These are phyloP conservation scores for Lactarius vividus DNA, from an alignment of 768 basidiomycete genomes.

Conservation along the genomic window DNA sequence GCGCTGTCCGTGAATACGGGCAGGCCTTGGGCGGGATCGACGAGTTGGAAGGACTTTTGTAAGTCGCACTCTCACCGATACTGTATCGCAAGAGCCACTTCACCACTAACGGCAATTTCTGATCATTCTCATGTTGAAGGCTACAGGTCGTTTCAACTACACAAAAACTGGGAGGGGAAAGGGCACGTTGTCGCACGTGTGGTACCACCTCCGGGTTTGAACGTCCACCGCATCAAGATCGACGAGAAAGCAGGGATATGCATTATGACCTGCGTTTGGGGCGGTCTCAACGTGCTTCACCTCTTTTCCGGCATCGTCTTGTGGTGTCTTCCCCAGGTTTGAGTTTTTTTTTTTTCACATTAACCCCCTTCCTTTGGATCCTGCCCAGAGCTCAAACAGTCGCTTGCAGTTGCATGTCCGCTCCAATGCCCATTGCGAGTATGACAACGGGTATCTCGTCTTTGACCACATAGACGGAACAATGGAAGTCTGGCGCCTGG, in stretches of 20 bases:
- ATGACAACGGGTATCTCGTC: constrained; percentile 64
- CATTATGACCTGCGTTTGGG: constrained; percentile 52
- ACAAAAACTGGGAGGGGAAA: constrained; percentile 54
- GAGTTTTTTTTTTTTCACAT: constrained; percentile 23
- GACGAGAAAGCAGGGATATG: constrained; percentile 61
- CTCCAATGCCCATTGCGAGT: constrained; percentile 67
- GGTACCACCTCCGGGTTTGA: constrained; percentile 36
- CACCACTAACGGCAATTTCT: background rate
- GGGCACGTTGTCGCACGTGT: constrained; percentile 41
- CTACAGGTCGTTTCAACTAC: constrained; percentile 42
- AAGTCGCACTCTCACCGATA: constrained; percentile 28
- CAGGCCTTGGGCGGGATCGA: constrained; percentile 40
- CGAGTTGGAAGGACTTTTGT: constrained; percentile 64
- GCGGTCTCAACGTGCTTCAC: constrained; percentile 60
- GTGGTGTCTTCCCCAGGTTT: constrained; percentile 62
- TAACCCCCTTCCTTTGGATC: background rate
- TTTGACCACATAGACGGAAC: constrained; percentile 49
- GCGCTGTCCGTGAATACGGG: constrained; percentile 34
- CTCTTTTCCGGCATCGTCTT: constrained; percentile 46
- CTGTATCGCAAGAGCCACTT: background rate
- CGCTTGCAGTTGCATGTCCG: constrained; percentile 48
- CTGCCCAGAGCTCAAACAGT: background rate
- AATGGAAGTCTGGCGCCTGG: constrained; percentile 68
- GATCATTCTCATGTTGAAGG: constrained; percentile 38
- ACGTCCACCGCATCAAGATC: constrained; percentile 73